Conservation (phyloP, 1,284 basidiomycete species). For the Moesziomyces antarcticus region DNA sequence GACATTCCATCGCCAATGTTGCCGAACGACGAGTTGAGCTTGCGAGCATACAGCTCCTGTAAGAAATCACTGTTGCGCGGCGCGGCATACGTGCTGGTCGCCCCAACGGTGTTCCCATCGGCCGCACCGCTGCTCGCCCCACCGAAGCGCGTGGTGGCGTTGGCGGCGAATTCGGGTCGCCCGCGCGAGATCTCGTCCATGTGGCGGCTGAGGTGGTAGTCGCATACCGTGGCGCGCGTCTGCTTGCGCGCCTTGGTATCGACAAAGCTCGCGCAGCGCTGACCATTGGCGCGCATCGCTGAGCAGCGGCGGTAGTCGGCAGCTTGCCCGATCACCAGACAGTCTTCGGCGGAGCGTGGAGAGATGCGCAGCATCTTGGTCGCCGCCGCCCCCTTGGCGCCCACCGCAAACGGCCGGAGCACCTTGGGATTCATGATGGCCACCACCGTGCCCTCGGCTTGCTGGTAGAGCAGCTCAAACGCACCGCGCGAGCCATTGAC, state of each 20-base stretch:
- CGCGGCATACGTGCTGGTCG: too few relatives aligned
- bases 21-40: conserved; percentile 24
- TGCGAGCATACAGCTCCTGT: conserved; percentile 10
- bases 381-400: conserved; percentile 4
- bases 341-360: conserved; percentile 80
- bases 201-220: conserved; percentile 85
- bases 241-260: conserved; percentile 39
- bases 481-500: conserved; percentile 90
- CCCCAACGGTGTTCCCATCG: too few relatives aligned
- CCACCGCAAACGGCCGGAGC: conserved; percentile 75
- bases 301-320: conserved; percentile 85
- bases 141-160: conserved; percentile 21
- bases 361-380: conserved; percentile 86
- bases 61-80: conserved; percentile 1
- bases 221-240: conserved; percentile 73
- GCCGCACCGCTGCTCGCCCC: too few relatives aligned
- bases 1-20: conserved; percentile 41
- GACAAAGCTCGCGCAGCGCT: conserved; percentile 77
- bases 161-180: conserved; percentile 80
- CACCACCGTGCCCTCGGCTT: conserved; percentile 87
- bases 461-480: conserved; percentile 84
- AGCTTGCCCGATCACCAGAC: conserved; percentile 86
- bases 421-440: conserved; percentile 89
- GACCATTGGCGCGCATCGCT: conserved; percentile 78
- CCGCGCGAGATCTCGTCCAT: conserved; percentile 78